These are phyloP conservation scores for Oidium heveae DNA, from an alignment of 2,329 filamentous ascomycete species.

Conservation along the genomic window DNA sequence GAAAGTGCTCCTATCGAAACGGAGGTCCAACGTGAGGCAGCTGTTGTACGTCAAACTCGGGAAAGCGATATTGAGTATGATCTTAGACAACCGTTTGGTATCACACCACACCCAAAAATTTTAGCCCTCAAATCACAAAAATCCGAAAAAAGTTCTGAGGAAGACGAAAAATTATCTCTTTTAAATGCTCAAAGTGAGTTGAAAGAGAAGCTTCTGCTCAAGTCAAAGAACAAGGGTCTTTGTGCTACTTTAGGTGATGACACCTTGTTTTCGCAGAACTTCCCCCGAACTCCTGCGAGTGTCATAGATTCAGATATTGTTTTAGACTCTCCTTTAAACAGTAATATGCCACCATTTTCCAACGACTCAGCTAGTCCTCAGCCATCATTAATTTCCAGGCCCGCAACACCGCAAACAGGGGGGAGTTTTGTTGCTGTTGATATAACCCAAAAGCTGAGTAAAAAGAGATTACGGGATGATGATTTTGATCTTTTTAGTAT, in stretches of 20 bases:
- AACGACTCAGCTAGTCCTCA: conserved; percentile 6
- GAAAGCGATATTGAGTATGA: conserved; percentile 56
- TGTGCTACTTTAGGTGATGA: conserved; percentile 61
- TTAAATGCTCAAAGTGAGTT: conserved; percentile 23
- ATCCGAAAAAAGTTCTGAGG: no score
- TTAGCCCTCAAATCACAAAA: no score
- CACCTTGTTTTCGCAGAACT: conserved; percentile 25
- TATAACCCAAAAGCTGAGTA: conserved; percentile 51
- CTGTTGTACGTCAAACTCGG: conserved; percentile 83
- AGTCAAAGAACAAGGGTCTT: conserved; percentile 45
- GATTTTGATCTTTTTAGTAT: conserved; percentile 73
- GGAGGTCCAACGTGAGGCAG: conserved; percentile 73
- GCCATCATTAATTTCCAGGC: conserved; percentile 11
- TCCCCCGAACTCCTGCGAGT: conserved; percentile 32
- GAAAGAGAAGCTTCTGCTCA: conserved; percentile 46
- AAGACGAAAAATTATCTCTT: no score
- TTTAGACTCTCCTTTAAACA: conserved; percentile 7
- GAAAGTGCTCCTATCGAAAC: conserved; percentile 71
- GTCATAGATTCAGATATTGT: conserved; percentile 42
- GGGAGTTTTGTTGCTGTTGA: conserved; percentile 41
- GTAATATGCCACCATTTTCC: conserved; percentile 11
- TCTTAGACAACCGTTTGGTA: conserved; percentile 15
- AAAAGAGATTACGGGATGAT: conserved; percentile 69
- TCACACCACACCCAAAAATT: neutral
- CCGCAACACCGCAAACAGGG: conserved; percentile 11